Conservation (phyloP, 108 stramenopile species). For the Nitzschia sp. region DNA sequence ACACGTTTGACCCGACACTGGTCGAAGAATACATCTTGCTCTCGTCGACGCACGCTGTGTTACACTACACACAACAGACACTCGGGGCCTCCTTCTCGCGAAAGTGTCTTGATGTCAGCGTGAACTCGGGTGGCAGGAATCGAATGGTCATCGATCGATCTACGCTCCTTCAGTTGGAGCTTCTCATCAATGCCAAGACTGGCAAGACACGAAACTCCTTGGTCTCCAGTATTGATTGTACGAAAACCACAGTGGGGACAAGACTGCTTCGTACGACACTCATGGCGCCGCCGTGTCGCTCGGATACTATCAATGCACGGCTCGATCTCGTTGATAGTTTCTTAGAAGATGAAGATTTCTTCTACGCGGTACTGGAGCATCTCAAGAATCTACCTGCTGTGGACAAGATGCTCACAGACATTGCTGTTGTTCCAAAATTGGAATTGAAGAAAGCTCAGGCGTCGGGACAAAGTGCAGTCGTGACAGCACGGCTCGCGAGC, state of each 20-base stretch:
- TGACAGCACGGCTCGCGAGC: slow-evolving; percentile 66
- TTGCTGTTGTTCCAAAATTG: slow-evolving; percentile 61
- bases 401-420: slow-evolving; percentile 81
- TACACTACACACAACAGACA: slow-evolving; percentile 78
- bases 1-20: slow-evolving; percentile 70
- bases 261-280: slow-evolving; percentile 80
- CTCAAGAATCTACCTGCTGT: slow-evolving; percentile 76
- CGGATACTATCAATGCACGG: slow-evolving; percentile 82
- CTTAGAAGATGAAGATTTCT: slow-evolving; percentile 79
- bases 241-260: slow-evolving; percentile 84
- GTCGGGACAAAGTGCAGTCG: slow-evolving; percentile 20
- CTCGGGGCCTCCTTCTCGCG: slow-evolving; percentile 65
- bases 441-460: not conserved
- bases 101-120: slow-evolving; percentile 48
- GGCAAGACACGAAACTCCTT: slow-evolving; percentile 66
- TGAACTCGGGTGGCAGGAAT: slow-evolving; percentile 75
- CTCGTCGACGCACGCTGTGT: slow-evolving; percentile 74
- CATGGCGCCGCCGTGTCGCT: slow-evolving; percentile 76
- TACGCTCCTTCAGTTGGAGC: slow-evolving; percentile 75
- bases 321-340: slow-evolving; percentile 85
- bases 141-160: slow-evolving; percentile 85
- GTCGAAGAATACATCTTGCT: slow-evolving; percentile 87
- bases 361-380: slow-evolving; percentile 82
- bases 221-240: slow-evolving; percentile 80
- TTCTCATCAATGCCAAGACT: slow-evolving; percentile 81